These are phyloP conservation scores for Amanita subjunquillea DNA, from an alignment of 768 basidiomycete species.

Conservation along the genomic window DNA sequence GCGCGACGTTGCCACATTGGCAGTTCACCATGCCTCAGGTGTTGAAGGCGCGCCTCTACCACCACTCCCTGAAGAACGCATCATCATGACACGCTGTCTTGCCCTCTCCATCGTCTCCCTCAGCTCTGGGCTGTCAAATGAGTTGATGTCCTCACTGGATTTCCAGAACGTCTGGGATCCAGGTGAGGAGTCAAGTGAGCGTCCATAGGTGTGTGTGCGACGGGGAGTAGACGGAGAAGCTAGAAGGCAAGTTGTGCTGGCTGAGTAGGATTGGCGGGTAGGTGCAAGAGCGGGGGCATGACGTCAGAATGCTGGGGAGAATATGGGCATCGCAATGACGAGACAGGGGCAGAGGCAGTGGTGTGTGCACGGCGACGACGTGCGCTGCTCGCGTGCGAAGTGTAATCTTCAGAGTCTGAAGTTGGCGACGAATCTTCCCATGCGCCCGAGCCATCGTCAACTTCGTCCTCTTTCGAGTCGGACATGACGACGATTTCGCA, in stretches of 20 bases:
- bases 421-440: constrained; percentile 47
- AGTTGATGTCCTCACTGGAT: constrained; percentile 30
- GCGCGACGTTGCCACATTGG: background rate
- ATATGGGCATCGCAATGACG: background rate
- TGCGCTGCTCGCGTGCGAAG: background rate
- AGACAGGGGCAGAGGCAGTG: background rate
- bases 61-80: background rate
- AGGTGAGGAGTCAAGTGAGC: constrained; percentile 3
- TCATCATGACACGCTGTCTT: constrained; percentile 16
- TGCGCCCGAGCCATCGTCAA: constrained; percentile 62
- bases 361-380: background rate
- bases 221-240: constrained; percentile 9
- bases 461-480: constrained; percentile 63
- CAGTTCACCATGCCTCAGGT: background rate
- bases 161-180: constrained; percentile 11
- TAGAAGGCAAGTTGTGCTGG: background rate
- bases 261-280: background rate
- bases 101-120: constrained; percentile 66
- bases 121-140: constrained; percentile 57
- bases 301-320: background rate
- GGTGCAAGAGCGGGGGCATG: background rate
- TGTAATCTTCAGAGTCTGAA: background rate
- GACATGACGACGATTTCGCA: constrained; percentile 74
- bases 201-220: constrained; percentile 3
- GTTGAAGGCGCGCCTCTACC: background rate